Evolutionary conservation across 2,329 filamentous ascomycete species (phyloP).

Genomic region (Sclerotinia sclerotiorum): DNA sequence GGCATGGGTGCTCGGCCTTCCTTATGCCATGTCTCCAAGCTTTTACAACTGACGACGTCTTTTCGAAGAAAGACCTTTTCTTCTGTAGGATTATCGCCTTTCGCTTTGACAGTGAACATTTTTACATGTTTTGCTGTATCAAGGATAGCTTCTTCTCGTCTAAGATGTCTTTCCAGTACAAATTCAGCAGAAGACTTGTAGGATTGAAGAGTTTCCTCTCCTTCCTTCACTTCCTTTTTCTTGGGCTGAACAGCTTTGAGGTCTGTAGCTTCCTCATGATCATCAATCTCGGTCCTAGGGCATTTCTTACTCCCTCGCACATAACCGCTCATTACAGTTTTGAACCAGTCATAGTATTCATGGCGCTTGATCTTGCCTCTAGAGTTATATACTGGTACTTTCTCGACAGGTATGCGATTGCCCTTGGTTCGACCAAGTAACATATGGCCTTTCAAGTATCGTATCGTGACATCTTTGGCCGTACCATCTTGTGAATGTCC

Average conservation of each 20-base stretch:
- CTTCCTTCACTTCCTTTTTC: constrained; percentile 71
- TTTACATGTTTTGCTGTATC: constrained; percentile 68
- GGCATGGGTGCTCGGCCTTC: constrained; percentile 76
- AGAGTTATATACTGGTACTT: constrained; percentile 74
- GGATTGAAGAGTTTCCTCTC: constrained; percentile 80
- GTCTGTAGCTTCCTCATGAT: constrained; percentile 75
- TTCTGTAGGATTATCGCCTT: constrained; percentile 68
- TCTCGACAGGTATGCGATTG: constrained; percentile 73
- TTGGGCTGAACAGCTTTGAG: constrained; percentile 71
- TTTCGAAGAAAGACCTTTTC: constrained; percentile 78
- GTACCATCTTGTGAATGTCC: constrained; percentile 78
- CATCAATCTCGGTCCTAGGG: constrained; percentile 69
- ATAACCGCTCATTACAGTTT: constrained; percentile 74
- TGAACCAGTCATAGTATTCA: constrained; percentile 87
- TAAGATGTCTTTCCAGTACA: constrained; percentile 80
- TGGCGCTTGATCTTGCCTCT: constrained; percentile 75
- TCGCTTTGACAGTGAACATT: constrained; percentile 71
- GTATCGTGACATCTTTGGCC: constrained; percentile 90
- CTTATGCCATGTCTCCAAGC: constrained; percentile 96
- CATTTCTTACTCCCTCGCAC: constrained; percentile 49
- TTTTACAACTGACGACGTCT: constrained; percentile 84
- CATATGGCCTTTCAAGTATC: constrained; percentile 79
- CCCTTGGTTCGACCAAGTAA: constrained; percentile 91
- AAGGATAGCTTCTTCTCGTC: constrained; percentile 84
- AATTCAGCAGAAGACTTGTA: constrained; percentile 86